Evolutionary conservation across 768 basidiomycete species (phyloP).

Genomic region (Phanerochaete carnosa): DNA sequence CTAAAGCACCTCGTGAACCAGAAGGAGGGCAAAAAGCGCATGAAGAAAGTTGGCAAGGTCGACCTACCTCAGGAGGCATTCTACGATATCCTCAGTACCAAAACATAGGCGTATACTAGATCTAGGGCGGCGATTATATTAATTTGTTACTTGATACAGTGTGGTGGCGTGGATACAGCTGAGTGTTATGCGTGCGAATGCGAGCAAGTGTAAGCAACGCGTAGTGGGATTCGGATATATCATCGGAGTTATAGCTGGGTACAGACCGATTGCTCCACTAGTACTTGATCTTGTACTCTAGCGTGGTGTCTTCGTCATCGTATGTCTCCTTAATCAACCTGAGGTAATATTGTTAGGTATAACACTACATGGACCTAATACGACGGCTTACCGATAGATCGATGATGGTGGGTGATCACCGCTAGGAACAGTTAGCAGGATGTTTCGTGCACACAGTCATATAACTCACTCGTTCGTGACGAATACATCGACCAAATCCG

Average conservation of each 20-base stretch:
- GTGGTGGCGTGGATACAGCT: background rate
- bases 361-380: background rate
- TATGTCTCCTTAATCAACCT: conserved; percentile 92
- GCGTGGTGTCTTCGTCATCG: conserved; percentile 92
- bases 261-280: background rate
- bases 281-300: conserved; percentile 24
- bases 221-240: background rate
- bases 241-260: no score
- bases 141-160: background rate
- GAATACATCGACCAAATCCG: conserved; percentile 89
- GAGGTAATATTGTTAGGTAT: conserved; percentile 13
- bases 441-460: background rate
- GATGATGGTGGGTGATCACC: conserved; percentile 97
- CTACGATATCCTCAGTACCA: conserved; percentile 76
- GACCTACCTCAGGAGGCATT: conserved; percentile 95
- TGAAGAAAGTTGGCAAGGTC: conserved; percentile 87
- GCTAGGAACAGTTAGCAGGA: conserved; percentile 37
- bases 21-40: conserved; percentile 86
- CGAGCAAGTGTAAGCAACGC: no score
- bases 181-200: no score
- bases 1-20: conserved; percentile 86
- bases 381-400: conserved; percentile 67
- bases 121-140: background rate
- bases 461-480: conserved; percentile 92
- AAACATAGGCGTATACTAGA: conserved; percentile 3